Base-by-base conservation (phyloP, 805 yeast genomes). In the Saturnispora hagleri region DNA sequence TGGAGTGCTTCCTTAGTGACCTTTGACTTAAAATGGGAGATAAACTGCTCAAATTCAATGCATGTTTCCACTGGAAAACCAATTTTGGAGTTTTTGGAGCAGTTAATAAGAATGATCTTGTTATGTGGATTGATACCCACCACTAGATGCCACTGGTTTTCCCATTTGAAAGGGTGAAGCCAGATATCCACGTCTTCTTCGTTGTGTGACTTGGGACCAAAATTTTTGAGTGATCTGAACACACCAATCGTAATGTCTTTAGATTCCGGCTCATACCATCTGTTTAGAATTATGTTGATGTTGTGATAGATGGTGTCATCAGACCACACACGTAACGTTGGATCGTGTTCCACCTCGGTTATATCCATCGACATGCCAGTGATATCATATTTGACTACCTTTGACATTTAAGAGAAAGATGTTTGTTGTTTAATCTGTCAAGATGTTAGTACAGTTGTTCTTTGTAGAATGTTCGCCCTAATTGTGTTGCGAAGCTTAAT, bases 121-220 rank as follows among this genome's bases (percentile, higher is more conserved):
- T 57, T 56, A 31, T 51, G 50, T 9, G 57, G 48, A 35, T 55
- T 56, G 44, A 67, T 62, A 20, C 63, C 68, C 22, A 67, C 52
- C 1, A 68, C 69, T 18, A 68, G 51, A 53, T 68, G 69, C 70
- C 70, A 68, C 40, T 64, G 59, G 26, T 59, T 58, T 12, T 56
- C 57, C 64, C 65, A 65, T 18, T 46, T 49, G 36, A 68, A 65
- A 3, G 71, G 71, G 47, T 63, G 67, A 43, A 67, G 59, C 8
- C 60, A 51, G 22, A 65, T 42, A n/a, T 59, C 62, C 15, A 56
- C 48, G 10, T 45, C 52, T 4, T 31, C 45, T 40, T 27, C 22
- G 18, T 27, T 6, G 9, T 51, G 46, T 1, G 40, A 42, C 36
- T 55, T 60, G 1, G 71, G 70, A 1, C 71, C 71, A 53, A 55